These are phyloP conservation scores for Macroventuria anomochaeta DNA, from an alignment of 2,329 filamentous ascomycete genomes.

Conservation along the genomic window DNA sequence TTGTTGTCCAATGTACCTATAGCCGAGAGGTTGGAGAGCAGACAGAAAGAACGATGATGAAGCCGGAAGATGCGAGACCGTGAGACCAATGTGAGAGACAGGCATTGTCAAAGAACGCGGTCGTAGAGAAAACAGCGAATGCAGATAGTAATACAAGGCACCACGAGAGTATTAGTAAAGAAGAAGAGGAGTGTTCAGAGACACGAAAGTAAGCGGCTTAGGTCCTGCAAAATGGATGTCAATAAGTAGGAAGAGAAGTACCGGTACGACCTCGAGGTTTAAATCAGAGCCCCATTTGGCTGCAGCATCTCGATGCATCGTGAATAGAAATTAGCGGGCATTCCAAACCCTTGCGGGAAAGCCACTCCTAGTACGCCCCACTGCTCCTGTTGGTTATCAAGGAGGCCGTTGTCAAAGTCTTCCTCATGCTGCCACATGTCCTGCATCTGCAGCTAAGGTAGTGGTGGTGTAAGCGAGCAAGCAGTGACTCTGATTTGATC, in stretches of 20 bases:
- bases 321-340: slow-evolving; percentile 37
- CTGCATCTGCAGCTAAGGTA: slow-evolving; percentile 48
- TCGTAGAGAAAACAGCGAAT: slow-evolving; percentile 16
- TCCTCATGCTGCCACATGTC: slow-evolving; percentile 50
- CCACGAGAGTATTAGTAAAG: slow-evolving; percentile 13
- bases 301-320: slow-evolving; percentile 35
- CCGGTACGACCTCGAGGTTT: slow-evolving; percentile 38
- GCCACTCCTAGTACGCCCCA: slow-evolving; percentile 42
- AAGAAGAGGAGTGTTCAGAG: slow-evolving; percentile 15
- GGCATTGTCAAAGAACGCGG: slow-evolving; percentile 57
- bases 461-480: slow-evolving; percentile 37
- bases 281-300: slow-evolving; percentile 37
- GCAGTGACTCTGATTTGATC: slow-evolving; percentile 39
- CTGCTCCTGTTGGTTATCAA: slow-evolving; percentile 44
- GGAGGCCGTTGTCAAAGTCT: slow-evolving; percentile 44
- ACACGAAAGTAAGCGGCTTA: neutral
- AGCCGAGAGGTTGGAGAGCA: slow-evolving; percentile 77
- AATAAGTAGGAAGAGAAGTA: slow-evolving; percentile 20
- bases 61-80: slow-evolving; percentile 77
- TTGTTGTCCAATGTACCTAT: slow-evolving; percentile 71
- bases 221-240: slow-evolving; percentile 8
- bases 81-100: slow-evolving; percentile 67
- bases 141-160: slow-evolving; percentile 21
- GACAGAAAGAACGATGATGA: slow-evolving; percentile 85
- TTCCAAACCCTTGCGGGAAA: slow-evolving; percentile 42